Evolutionary conservation across 2,329 filamentous ascomycete species (phyloP).

Genomic region (Podosphaera fusca): DNA sequence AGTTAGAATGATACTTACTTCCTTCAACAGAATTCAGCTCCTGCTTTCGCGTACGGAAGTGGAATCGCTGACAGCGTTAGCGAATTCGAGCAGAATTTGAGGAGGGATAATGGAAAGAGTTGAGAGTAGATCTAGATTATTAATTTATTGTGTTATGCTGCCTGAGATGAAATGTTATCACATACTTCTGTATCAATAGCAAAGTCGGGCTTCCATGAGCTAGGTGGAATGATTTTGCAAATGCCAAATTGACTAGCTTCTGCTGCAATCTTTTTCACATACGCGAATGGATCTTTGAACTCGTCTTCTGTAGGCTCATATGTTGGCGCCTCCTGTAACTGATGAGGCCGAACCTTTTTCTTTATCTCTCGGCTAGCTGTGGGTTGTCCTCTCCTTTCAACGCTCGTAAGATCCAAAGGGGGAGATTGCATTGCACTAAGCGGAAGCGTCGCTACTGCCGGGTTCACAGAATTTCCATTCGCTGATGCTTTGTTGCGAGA

Average conservation of each 20-base stretch:
- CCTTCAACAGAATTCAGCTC: constrained; percentile 96
- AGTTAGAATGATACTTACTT: constrained; percentile 33
- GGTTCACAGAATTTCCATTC: constrained; percentile 14
- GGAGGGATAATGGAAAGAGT: background rate
- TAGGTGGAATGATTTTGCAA: constrained; percentile 86
- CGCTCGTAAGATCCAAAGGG: constrained; percentile 64
- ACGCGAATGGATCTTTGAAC: constrained; percentile 82
- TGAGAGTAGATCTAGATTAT: background rate
- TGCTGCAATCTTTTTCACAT: constrained; percentile 74
- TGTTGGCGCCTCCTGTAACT: constrained; percentile 70
- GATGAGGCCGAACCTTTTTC: constrained; percentile 63
- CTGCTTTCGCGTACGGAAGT: constrained; percentile 88
- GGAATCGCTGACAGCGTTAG: constrained; percentile 48
- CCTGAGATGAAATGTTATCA: background rate
- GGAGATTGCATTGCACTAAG: constrained; percentile 17
- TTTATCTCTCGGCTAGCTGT: constrained; percentile 51
- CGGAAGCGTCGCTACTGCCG: constrained; percentile 13
- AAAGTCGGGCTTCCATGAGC: constrained; percentile 83
- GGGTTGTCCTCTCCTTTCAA: constrained; percentile 73
- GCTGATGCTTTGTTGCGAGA: constrained; percentile 11
- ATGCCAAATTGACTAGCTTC: constrained; percentile 78
- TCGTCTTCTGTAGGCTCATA: constrained; percentile 81
- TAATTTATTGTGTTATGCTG: background rate
- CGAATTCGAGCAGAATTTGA: background rate
- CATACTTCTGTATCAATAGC: constrained; percentile 87